Base-by-base conservation (phyloP, 345 rosid species). In the Mallotus nudiflorus region DNA sequence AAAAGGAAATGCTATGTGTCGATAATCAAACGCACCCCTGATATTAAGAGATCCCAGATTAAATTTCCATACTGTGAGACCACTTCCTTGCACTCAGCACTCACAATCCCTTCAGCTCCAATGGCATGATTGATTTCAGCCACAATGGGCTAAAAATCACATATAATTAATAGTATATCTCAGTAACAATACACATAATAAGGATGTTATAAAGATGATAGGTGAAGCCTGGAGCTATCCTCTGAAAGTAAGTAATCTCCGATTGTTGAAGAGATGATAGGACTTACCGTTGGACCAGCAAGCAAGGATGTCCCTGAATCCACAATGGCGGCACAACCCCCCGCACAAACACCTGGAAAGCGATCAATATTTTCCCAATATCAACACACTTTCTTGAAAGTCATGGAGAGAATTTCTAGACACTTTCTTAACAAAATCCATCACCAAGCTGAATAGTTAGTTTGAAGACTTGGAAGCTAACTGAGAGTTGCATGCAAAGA, bases 301-400 rank as follows among this genome's bases (percentile, higher is more conserved):
- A 92, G 82, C 73, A 89, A 81, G 74, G 92, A 88, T 65, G 89
- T 89, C 71, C 96, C 97, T 1, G 96, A 86, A 78, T 89, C 96
- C 77, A 88, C 83, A 63, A 89, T 84, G 56, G 88, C 93, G 67
- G 84, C 89, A 67, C 97, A 92, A 11, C 93, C 87, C 31, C 68
- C 73, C 19, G 49, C 72, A 61, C 96, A 92, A 46, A 83, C 78
- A 58, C 88, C 97, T 82, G 79, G 14, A 37, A 64, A 60, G 39
- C 20, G 14, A 18, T 37, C 5, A n/a, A 37, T 53, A 33, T 42
- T 4, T 16, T 49, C 46, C 14, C 35, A 63, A 5, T 54, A 2
- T 9, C n/a, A 19, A 25, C 6, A 6, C 8, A 53, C 31, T 16
- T 46, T 20, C 18, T 40, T 22, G n/a, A 19, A 37, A 7, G 37